Conservation (phyloP, 768 basidiomycete genomes). For the Amanita fuliginea region DNA sequence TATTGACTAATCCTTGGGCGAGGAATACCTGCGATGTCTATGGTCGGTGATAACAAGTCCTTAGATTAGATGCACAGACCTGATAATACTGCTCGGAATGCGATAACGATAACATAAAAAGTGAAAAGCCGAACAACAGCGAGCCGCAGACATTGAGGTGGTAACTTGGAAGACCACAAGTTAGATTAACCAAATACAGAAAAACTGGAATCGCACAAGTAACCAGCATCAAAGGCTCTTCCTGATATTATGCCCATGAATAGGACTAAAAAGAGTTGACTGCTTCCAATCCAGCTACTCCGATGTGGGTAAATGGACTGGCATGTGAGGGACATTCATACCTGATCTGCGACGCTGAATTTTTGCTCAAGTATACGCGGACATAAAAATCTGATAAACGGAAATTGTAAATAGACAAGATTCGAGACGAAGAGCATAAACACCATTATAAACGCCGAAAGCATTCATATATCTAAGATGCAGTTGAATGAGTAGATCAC, state of each 20-base stretch:
- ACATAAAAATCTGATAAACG: conserved; percentile 25
- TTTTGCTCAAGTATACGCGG: conserved; percentile 21
- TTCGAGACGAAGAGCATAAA: conserved; percentile 1
- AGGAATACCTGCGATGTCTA: conserved; percentile 26
- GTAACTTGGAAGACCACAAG: conserved; percentile 18
- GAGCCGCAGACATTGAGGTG: conserved; percentile 33
- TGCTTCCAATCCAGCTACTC: conserved; percentile 32
- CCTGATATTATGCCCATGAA: conserved; percentile 34
- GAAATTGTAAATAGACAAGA: conserved; percentile 3
- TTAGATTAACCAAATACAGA: background rate
- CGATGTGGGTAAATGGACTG: background rate
- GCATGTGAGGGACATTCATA: conserved; percentile 9
- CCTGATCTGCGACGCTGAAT: conserved; percentile 26
- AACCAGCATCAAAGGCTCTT: conserved; percentile 39
- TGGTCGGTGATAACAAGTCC: conserved; percentile 2
- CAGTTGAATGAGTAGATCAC: background rate
- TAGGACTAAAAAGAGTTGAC: conserved; percentile 35
- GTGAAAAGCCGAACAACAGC: conserved; percentile 29
- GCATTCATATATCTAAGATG: conserved; percentile 22
- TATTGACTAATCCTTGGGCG: conserved; percentile 34
- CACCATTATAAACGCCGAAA: conserved; percentile 25
- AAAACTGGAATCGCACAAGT: conserved; percentile 25
- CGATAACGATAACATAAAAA: conserved; percentile 36
- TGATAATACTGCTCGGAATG: conserved; percentile 29
- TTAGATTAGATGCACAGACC: conserved; percentile 9